Evolutionary conservation across 2,329 filamentous ascomycete genomes (phyloP).

Genomic region (Aspergillus sp.): DNA sequence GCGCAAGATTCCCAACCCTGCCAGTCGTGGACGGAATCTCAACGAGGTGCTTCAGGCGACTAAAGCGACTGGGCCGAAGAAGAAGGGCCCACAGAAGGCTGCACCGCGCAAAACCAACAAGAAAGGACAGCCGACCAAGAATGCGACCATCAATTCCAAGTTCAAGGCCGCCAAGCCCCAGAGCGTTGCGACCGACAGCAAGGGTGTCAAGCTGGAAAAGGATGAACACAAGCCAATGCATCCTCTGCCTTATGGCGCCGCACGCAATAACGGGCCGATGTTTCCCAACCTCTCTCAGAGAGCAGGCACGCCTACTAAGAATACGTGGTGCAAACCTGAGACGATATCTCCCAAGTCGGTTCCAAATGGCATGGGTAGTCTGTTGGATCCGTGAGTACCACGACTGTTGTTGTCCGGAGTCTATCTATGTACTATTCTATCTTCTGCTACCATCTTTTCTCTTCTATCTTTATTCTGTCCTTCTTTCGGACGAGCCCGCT

Average conservation of each 20-base stretch:
- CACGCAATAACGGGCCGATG: conserved; percentile 36
- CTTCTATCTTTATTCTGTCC: conserved; percentile 5
- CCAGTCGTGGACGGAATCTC: conserved; percentile 28
- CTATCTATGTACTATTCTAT: conserved; percentile 6
- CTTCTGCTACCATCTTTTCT: conserved; percentile 6
- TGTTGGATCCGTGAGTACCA: conserved; percentile 10
- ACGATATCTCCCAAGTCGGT: conserved; percentile 24
- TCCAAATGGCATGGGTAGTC: conserved; percentile 21
- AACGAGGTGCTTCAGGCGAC: conserved; percentile 21
- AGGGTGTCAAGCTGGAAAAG: conserved; percentile 25
- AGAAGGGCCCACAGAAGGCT: conserved; percentile 17
- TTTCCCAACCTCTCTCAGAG: conserved; percentile 24
- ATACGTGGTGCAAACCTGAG: conserved; percentile 15
- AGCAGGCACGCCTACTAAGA: conserved; percentile 11
- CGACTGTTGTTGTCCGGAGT: not conserved
- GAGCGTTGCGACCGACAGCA: conserved; percentile 18
- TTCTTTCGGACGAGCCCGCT: conserved; percentile 4
- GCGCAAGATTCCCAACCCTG: conserved; percentile 27
- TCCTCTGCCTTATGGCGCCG: conserved; percentile 31
- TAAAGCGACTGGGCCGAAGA: conserved; percentile 10
- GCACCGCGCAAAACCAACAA: conserved; percentile 20
- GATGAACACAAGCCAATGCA: conserved; percentile 33
- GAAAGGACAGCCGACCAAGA: conserved; percentile 23
- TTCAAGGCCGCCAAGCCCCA: conserved; percentile 33
- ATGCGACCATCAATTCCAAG: conserved; percentile 29